Evolutionary conservation across 805 yeast genomes (phyloP).

Genomic region (Yarrowia sp.): DNA sequence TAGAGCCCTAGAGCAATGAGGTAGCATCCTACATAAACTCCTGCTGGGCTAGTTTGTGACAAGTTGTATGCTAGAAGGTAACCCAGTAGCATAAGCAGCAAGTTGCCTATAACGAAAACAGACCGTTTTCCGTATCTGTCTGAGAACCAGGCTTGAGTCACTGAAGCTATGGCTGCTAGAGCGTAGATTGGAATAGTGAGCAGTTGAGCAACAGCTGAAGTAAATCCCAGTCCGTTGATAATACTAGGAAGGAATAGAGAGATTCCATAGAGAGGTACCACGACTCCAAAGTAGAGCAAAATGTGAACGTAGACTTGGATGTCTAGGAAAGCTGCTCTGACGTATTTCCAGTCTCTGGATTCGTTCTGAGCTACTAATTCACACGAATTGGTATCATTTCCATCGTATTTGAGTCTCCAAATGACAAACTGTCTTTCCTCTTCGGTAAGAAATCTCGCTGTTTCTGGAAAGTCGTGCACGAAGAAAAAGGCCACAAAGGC

Average conservation of each 20-base stretch:
- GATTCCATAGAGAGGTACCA: background rate
- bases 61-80: background rate
- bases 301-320: conserved; percentile 5
- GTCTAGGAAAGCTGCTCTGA: background rate
- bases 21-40: background rate
- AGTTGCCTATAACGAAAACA: background rate
- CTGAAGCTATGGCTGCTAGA: background rate
- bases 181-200: conserved; percentile 6
- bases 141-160: conserved; percentile 1
- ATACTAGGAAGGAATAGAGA: background rate
- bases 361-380: background rate
- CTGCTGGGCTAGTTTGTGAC: background rate
- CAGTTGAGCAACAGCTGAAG: background rate
- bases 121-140: background rate
- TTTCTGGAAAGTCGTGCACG: background rate
- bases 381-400: background rate
- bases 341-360: background rate
- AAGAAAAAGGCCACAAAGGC: background rate
- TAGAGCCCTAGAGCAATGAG: background rate
- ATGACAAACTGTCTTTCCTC: background rate
- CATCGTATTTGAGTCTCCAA: conserved; percentile 1
- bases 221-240: conserved; percentile 2
- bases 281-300: background rate
- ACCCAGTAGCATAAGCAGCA: background rate
- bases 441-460: background rate